Percentiles rank a stretch among this genome's conserved stretches.
Evolutionary conservation across 768 basidiomycete species (phyloP).

Genomic region (Amanita rimosa): DNA sequence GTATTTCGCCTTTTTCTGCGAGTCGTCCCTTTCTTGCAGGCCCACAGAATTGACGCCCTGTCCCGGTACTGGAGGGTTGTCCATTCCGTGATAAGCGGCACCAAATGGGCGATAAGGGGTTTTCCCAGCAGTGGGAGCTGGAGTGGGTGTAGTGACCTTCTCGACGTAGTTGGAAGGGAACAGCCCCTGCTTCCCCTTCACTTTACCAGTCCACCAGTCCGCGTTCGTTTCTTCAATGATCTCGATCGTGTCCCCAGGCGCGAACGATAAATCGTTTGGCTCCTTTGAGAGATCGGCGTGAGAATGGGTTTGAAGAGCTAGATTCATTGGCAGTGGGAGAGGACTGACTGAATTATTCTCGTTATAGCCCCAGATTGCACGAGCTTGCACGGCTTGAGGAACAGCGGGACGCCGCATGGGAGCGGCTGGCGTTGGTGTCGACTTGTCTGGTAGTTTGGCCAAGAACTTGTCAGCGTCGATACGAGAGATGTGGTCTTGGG

Average conservation of each 20-base stretch:
- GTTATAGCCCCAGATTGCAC: conserved; percentile 60
- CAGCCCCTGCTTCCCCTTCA: conserved; percentile 55
- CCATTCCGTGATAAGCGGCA: conserved; percentile 28
- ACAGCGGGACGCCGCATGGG: conserved; percentile 8
- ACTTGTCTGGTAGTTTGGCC: conserved; percentile 27
- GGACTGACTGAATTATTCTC: conserved; percentile 38
- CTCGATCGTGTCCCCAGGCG: conserved; percentile 65
- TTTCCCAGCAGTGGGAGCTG: conserved; percentile 16
- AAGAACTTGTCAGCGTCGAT: conserved; percentile 39
- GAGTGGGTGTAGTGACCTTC: conserved; percentile 24
- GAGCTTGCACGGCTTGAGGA: conserved; percentile 25
- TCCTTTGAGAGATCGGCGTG: conserved; percentile 36
- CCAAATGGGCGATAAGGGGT: conserved; percentile 31
- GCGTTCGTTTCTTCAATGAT: conserved; percentile 69
- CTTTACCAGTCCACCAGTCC: conserved; percentile 80
- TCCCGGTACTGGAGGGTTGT: conserved; percentile 25
- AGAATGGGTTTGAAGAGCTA: conserved; percentile 5
- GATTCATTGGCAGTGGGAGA: background rate
- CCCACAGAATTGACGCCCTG: conserved; percentile 28
- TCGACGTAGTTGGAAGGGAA: conserved; percentile 75
- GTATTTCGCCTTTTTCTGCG: conserved; percentile 48
- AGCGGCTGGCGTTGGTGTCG: conserved; percentile 8
- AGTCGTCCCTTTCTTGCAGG: conserved; percentile 29
- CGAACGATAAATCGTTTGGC: conserved; percentile 70
- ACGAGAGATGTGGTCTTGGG: conserved; percentile 40